These are phyloP conservation scores for Penicillium thymicola DNA, from an alignment of 2,329 filamentous ascomycete species.

Conservation along the genomic window DNA sequence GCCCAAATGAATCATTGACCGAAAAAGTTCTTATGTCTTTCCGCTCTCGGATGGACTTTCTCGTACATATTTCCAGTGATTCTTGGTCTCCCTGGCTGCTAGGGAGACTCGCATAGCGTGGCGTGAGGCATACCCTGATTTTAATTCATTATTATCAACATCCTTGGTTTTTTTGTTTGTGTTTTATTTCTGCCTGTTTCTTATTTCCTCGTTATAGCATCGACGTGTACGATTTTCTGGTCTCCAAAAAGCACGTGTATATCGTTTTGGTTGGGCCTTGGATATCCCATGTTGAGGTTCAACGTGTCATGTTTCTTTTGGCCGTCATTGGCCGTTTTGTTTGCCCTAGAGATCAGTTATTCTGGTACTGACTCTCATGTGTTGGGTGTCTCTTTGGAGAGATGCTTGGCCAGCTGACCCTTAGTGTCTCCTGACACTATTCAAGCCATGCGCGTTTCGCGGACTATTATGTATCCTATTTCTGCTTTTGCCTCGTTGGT, in stretches of 20 bases:
- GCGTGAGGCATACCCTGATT: slow-evolving; percentile 41
- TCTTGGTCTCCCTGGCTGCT: slow-evolving; percentile 25
- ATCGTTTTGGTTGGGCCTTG: slow-evolving; percentile 55
- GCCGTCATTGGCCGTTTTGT: neutral
- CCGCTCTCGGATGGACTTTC: slow-evolving; percentile 18
- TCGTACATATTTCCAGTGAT: slow-evolving; percentile 37
- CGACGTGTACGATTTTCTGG: slow-evolving; percentile 13
- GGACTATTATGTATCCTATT: slow-evolving; percentile 5
- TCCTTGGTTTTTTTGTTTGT: slow-evolving; percentile 25
- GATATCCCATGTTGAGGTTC: neutral
- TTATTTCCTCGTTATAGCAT: slow-evolving; percentile 9
- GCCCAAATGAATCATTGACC: slow-evolving; percentile 46
- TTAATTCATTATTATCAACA: slow-evolving; percentile 25
- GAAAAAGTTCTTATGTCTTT: slow-evolving; percentile 5
- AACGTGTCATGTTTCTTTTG: neutral
- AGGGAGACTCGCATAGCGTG: slow-evolving; percentile 42
- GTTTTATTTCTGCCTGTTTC: slow-evolving; percentile 10
- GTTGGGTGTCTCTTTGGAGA: neutral
- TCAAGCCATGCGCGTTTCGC: neutral
- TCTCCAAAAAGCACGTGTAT: slow-evolving; percentile 4
- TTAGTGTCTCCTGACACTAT: neutral
- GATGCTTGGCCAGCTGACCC: neutral
- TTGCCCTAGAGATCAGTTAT: neutral
- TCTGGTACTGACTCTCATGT: neutral
- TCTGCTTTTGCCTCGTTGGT: slow-evolving; percentile 47